Evolutionary conservation across 768 basidiomycete species (phyloP).

Genomic region (Melanogaster broomeanus): DNA sequence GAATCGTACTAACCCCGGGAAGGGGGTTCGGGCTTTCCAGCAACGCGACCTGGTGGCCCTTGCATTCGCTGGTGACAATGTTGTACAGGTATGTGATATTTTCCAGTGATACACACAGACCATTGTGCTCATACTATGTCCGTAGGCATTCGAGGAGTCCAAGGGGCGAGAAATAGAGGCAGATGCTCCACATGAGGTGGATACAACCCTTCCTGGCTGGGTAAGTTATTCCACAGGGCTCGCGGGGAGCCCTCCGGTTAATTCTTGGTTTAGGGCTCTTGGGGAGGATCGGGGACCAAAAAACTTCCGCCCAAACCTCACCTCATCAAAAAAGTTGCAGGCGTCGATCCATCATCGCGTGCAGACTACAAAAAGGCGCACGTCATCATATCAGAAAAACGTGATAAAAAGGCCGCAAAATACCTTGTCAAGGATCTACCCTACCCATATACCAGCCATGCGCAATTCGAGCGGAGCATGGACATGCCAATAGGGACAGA

Average conservation of each 20-base stretch:
- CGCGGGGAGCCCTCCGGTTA: background rate
- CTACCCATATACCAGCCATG: slow-evolving; percentile 90
- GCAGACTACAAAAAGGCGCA: slow-evolving; percentile 84
- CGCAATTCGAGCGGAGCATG: slow-evolving; percentile 88
- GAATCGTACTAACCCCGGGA: slow-evolving; percentile 40
- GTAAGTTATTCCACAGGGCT: slow-evolving; percentile 47
- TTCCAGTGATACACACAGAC: no score
- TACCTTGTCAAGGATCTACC: slow-evolving; percentile 92
- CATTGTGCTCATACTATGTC: slow-evolving; percentile 1
- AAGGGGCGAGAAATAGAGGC: slow-evolving; percentile 82
- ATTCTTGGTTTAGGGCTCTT: slow-evolving; percentile 67
- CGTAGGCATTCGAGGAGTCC: slow-evolving; percentile 80
- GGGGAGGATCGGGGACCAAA: slow-evolving; percentile 81
- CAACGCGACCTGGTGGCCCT: slow-evolving; percentile 92
- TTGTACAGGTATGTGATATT: slow-evolving; percentile 67
- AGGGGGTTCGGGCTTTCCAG: slow-evolving; percentile 67
- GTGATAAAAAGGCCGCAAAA: slow-evolving; percentile 90
- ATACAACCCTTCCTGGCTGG: slow-evolving; percentile 95
- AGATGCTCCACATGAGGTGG: slow-evolving; percentile 86
- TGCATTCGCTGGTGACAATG: slow-evolving; percentile 97
- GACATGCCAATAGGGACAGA: slow-evolving; percentile 82
- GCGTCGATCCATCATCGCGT: slow-evolving; percentile 76
- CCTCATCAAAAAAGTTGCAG: slow-evolving; percentile 79
- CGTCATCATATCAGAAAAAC: slow-evolving; percentile 94
- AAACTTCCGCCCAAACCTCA: slow-evolving; percentile 63